Conservation (phyloP, 1,139 yeast species). For the Scheffersomyces illinoinensis region DNA sequence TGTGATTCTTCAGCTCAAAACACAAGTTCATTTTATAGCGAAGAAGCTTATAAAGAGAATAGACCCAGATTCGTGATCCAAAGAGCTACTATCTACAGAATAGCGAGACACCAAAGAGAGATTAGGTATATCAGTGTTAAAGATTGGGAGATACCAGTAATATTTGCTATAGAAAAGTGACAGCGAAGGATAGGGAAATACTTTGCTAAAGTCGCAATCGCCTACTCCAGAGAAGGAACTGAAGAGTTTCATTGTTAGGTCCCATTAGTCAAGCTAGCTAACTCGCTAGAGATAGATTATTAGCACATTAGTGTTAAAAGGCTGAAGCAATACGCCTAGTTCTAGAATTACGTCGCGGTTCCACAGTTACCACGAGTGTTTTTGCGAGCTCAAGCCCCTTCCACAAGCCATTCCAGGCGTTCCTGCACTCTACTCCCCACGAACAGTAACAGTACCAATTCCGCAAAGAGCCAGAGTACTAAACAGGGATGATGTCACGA, state of each 20-base stretch:
- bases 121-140: neutral
- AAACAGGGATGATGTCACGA: constrained; percentile 30
- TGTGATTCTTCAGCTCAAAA: neutral
- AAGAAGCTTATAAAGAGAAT: neutral
- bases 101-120: neutral
- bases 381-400: neutral
- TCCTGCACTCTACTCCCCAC: neutral
- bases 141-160: neutral
- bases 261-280: neutral
- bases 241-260: neutral
- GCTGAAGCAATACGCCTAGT: neutral
- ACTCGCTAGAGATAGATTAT: neutral
- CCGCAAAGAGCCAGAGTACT: neutral
- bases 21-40: neutral
- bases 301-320: neutral
- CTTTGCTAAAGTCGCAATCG: too few relatives aligned
- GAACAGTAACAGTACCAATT: neutral
- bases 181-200: neutral
- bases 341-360: neutral
- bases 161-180: neutral
- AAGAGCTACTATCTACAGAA: neutral
- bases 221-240: neutral
- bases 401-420: neutral
- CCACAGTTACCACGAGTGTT: neutral
- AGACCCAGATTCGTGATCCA: neutral